Conservation (phyloP, 805 yeast species). For the Dipodascopsis uninucleata region DNA sequence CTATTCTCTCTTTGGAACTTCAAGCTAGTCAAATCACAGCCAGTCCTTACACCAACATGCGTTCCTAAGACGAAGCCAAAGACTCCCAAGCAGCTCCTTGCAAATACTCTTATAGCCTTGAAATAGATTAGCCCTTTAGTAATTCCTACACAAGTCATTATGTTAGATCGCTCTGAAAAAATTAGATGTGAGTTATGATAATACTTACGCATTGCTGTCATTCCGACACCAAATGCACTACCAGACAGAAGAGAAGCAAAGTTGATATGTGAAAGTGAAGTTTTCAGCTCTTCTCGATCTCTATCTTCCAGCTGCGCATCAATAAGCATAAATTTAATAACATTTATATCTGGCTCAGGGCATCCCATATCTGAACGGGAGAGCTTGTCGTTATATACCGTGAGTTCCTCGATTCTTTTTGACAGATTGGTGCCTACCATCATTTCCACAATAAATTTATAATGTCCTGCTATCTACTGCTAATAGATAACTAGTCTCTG, state of each 20-base stretch:
- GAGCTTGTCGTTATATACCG: too few species aligned
- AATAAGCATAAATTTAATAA: constrained; percentile 5
- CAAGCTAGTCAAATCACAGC: constrained; percentile 10
- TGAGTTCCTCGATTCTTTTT: too few species aligned
- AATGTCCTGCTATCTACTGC: too few species aligned
- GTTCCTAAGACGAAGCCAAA: constrained; percentile 15
- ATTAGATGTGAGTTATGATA: constrained; percentile 1
- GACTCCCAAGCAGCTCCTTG: constrained; percentile 5
- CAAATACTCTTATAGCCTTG: neutral
- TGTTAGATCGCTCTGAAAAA: neutral
- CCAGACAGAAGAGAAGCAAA: constrained; percentile 14
- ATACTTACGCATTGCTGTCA: too few species aligned
- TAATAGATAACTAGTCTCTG: too few species aligned
- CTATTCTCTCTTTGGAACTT: constrained; percentile 5
- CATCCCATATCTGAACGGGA: too few species aligned
- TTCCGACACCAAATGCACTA: constrained; percentile 4
- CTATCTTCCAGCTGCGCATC: constrained; percentile 7
- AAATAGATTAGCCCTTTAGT: neutral
- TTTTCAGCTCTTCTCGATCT: constrained; percentile 11
- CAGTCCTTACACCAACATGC: constrained; percentile 12
- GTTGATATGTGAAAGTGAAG: constrained; percentile 9
- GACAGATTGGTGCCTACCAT: too few species aligned
- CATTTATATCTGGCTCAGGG: too few species aligned
- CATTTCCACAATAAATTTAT: too few species aligned
- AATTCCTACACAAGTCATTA: neutral